Conservation (phyloP, 805 yeast genomes). For the Sugiyamaella qingdaonensis region DNA sequence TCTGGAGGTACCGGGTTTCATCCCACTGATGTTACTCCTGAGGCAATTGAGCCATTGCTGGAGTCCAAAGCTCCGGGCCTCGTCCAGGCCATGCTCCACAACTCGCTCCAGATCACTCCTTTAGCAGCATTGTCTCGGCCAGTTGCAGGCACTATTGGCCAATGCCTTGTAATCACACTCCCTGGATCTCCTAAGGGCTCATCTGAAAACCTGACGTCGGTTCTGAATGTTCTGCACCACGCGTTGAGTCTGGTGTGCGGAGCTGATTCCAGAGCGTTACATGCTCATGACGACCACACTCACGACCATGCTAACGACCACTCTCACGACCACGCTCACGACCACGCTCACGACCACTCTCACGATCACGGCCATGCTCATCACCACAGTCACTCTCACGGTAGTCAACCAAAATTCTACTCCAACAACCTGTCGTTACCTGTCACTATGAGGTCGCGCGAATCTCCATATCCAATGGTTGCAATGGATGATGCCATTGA, state of each 20-base stretch:
- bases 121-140: conserved; percentile 49
- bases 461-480: conserved; percentile 48
- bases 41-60: conserved; percentile 42
- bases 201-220: conserved; percentile 40
- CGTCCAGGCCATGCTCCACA: conserved; percentile 44
- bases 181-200: conserved; percentile 55
- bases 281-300: conserved; percentile 22
- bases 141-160: conserved; percentile 43
- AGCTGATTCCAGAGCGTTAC: conserved; percentile 40
- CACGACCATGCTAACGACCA: conserved; percentile 14
- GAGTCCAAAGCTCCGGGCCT: conserved; percentile 47
- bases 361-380: conserved; percentile 19
- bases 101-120: conserved; percentile 43
- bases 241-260: conserved; percentile 39
- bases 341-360: conserved; percentile 16
- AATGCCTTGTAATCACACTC: conserved; percentile 41
- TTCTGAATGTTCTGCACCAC: conserved; percentile 40
- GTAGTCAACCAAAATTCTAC: conserved; percentile 35
- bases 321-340: conserved; percentile 14
- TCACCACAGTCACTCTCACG: conserved; percentile 12
- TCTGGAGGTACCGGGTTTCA: conserved; percentile 55
- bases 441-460: conserved; percentile 41
- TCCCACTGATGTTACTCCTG: conserved; percentile 46
- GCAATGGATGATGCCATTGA: conserved; percentile 40
- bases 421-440: conserved; percentile 37